A percentile compares a stretch with the other conserved stretches of the same genome.
These are phyloP conservation scores for Nicotiana paniculata DNA, from an alignment of 257 asterid species.

Conservation along the genomic window DNA sequence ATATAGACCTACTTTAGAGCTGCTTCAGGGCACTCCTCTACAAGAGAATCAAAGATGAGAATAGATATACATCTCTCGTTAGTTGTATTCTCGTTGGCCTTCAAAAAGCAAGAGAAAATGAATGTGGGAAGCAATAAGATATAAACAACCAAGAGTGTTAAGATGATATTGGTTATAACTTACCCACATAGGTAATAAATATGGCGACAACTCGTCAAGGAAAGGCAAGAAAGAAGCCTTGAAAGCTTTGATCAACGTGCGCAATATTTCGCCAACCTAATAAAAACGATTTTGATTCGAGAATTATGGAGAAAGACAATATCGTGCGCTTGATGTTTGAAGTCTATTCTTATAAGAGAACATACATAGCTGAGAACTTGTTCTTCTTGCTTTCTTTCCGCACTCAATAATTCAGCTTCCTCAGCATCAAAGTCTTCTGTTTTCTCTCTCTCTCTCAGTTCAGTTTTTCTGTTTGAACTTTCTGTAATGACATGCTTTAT, in stretches of 20 bases:
- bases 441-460: no score
- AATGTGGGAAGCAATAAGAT: neutral
- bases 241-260: constrained; percentile 75
- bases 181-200: constrained; percentile 96
- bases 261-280: constrained; percentile 76
- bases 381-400: no score
- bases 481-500: no score
- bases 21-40: constrained; percentile 67
- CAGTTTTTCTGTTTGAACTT: no score
- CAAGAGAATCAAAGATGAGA: constrained; percentile 88
- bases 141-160: neutral
- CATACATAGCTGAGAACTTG: no score
- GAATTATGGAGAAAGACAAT: no score
- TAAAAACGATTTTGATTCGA: no score
- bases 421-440: no score
- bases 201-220: constrained; percentile 75
- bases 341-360: no score
- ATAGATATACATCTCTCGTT: constrained; percentile 93
- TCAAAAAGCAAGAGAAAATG: neutral
- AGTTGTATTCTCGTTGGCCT: constrained; percentile 90
- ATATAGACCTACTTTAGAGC: constrained; percentile 7
- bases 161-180: constrained; percentile 7
- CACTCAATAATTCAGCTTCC: no score
- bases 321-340: no score
- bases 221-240: constrained; percentile 83